Percentiles rank a stretch among this genome's conserved stretches.
phyloP scores from a whole-genome alignment of 2,329 filamentous ascomycete genomes.

The Intubia oerlemansii region DNA sequence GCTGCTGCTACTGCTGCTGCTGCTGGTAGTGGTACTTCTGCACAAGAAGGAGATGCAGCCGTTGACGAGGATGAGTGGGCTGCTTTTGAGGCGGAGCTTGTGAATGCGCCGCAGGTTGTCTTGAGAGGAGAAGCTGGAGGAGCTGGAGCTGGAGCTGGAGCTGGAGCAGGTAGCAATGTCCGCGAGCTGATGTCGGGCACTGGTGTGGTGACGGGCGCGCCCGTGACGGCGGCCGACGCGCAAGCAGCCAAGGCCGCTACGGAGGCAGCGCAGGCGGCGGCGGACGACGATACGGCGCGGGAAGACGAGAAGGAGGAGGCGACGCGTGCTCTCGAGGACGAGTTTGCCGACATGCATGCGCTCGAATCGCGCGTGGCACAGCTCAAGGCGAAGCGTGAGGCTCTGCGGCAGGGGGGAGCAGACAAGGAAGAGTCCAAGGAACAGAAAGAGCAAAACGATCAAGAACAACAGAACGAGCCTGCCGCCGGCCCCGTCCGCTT shows the following conservation, averaged over 20 bases:
- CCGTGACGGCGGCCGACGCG: too few relatives aligned
- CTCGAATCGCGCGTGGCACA: constrained; percentile 49
- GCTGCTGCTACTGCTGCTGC: too few relatives aligned
- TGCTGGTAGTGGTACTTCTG: too few relatives aligned
- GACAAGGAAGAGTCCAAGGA: too few relatives aligned
- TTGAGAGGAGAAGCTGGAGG: constrained; percentile 13
- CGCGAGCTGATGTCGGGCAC: too few relatives aligned
- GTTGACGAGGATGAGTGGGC: constrained; percentile 69
- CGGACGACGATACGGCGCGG: constrained; percentile 27
- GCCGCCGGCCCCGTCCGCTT: too few relatives aligned
- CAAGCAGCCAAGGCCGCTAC: too few relatives aligned
- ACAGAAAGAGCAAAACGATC: not conserved
- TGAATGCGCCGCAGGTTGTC: constrained; percentile 41
- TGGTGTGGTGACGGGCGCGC: too few relatives aligned
- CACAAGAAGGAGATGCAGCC: too few relatives aligned
- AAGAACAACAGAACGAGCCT: not conserved
- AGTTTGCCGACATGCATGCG: constrained; percentile 68
- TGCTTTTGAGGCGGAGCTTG: constrained; percentile 56
- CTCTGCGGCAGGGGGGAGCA: constrained; percentile 35
- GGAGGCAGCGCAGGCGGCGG: too few relatives aligned
- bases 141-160: too few relatives aligned
- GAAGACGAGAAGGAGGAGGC: constrained; percentile 59
- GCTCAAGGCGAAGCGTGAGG: constrained; percentile 51
- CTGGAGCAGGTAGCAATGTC: too few relatives aligned
- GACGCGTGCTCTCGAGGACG: constrained; percentile 47